Base-by-base conservation (phyloP, 176 grass and related monocot species). In the Avena insularis region DNA sequence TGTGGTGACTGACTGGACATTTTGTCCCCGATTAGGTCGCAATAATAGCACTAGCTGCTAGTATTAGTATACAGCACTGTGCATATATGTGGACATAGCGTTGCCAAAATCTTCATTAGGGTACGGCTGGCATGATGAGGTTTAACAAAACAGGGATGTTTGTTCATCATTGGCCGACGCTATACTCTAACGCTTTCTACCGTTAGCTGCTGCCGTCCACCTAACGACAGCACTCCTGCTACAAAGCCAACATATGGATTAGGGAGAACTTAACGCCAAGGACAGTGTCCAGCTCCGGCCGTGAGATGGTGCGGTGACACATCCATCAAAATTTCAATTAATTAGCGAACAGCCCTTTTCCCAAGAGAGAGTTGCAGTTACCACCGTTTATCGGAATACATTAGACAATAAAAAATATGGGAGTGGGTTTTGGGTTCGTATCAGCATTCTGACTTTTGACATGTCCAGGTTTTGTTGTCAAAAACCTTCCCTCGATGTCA, bases 21-120 rank as follows among this genome's bases (percentile, higher is more conserved):
- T 61, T 77, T 61, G 88, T 76, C 58, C 43, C 27, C 40, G 83
- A 90, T 90, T 77, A 86, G 58, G 83, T 77, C 14, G 84, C 72
- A 38, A 63, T 15, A 33, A 16, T 15, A 16, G 54, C 19, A 19
- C 1, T 29, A 29, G 29, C 29, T 29, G 54, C 54, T 56, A 56
- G 15, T 56, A 19, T 2, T 15, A 54, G 55, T 67, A 35, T 27
- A 64, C 31, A 65, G 27, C 27, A 14, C 5, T 23, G 48, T 46
- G 74, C 31, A 79, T 46, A 12, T 79, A 33, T 6, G 51, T 14
- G 51, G 31, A 6, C 20, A 83, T n/a, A 19, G 56, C 38, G 43
- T 45, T 64, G 65, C 47, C 36, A 82, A 77, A 82, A 77, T 61
- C 2, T 43, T 73, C 43, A n/a, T 63, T 49, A 68, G 69, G 68